Evolutionary conservation across 257 asterid genomes (phyloP), one percentile per base, ranked within the genome.

Genomic region (Nicotiana noctiflora): DNA sequence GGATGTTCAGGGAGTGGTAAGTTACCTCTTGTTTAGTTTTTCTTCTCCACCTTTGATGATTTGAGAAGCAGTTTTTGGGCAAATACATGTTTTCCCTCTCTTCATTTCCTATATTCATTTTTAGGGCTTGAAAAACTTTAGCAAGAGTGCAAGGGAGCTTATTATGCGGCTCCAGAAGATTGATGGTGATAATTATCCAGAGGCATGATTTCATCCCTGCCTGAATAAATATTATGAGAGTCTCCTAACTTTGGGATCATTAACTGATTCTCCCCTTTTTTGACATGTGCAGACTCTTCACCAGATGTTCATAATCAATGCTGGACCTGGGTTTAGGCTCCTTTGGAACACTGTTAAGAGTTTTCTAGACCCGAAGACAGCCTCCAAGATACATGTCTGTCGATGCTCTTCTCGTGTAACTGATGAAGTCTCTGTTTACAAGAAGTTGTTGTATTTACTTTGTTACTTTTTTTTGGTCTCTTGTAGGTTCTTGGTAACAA

Each of bases 1-100:
- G 90, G 98, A 96, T 83, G 99, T 96, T 82, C 99, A 96, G n/a
- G 97, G 99, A 63, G 95, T 96, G 94, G 99, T 96, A 91, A 27
- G 97, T 88, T 74, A 51, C 64, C 77, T 77, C 46, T 60, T n/a
- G 34, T 70, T 40, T 6, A 46, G 27, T 62, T 76, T 25, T 60
- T 52, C n/a, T 6, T 46, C 46, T 70, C 44, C 70, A 31, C 23
- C 29, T n/a, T 29, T 8, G 63, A 51, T 44, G 57, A 49, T 62
- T 56, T 59, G 29, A 57, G 23, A 18, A 56, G 17, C 70, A 76
- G 18, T 62, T 81, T 53, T 67, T 65, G 46, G 31, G 21, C 17
- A 5, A 46, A 18, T 27, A 76, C 11, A n/a, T 80, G 74, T 63
- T 67, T 21, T 23, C 14, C 40, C 27, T 49, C 11, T 49, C 27